Base-by-base conservation (phyloP, 495 filamentous ascomycete species). In the Daldinia loculata region DNA sequence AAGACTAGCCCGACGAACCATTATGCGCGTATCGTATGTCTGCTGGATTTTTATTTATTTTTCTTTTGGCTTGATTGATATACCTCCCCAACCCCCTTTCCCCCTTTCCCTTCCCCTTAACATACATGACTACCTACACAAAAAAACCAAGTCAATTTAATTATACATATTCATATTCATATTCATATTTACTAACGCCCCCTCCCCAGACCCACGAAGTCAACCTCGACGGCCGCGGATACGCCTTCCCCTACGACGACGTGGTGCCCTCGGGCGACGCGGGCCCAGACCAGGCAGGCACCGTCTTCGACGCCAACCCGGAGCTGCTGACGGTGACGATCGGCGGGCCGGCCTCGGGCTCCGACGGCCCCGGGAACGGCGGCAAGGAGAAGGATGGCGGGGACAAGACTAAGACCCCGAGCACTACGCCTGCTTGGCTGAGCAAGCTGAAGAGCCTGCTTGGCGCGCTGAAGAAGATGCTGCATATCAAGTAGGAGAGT, bases 211-310 rank as follows among this genome's bases (percentile, higher is more conserved):
- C 90, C 61, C 91, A 94, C 78, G 81, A 75, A 27, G 84, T 83
- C 41, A 89, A 88, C 67, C 67, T 87, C 6, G 89, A 90, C 78
- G 82, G 84, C 3, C 79, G 84, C 14, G 91, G 91, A 2, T 94
- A 93, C 80, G 89, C 90, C 2, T 93, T 93, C 72, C 90, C 91
- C 0, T 94, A 93, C 74, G 91, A 94, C 74, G 91, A 94, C 77
- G 91, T 93, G 4, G 83, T 84, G 22, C 84, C 89, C 0, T 77
- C 78, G 17, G 85, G 83, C 57, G 86, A 82, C 0, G 68, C 76
- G 14, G 75, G 55, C 8, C 74, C 75, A 3, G 87, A 92, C 77
- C 88, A 89, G 68, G 86, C 85, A 32, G 91, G 91, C 2, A 85
- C 84, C 53, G 85, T 92, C n/a, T 85, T 75, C 61, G 87, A 87